These are phyloP conservation scores for Remersonia thermophila DNA, from an alignment of 2,329 filamentous ascomycete species.

Conservation along the genomic window DNA sequence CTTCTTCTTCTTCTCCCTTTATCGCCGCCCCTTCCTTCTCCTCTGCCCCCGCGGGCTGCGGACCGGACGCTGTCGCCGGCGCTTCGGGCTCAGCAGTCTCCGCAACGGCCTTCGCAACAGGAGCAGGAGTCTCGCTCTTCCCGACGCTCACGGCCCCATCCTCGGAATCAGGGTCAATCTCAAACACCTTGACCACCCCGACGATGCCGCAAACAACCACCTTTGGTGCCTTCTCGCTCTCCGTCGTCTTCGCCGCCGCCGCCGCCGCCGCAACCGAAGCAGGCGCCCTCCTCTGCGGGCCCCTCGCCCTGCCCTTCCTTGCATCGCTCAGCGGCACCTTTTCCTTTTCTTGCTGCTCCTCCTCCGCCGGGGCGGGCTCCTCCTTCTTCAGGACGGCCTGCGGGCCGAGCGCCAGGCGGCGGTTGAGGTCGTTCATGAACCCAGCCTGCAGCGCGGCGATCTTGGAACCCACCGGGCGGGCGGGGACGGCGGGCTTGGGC, in stretches of 20 bases:
- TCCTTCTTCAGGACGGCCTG: slow-evolving; percentile 64
- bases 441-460: slow-evolving; percentile 83
- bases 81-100: slow-evolving; percentile 3
- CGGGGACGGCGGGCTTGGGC: slow-evolving; percentile 77
- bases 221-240: slow-evolving; percentile 19
- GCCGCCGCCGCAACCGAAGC: slow-evolving; percentile 18
- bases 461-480: slow-evolving; percentile 67
- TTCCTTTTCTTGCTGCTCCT: slow-evolving; percentile 46
- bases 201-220: slow-evolving; percentile 35
- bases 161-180: slow-evolving; percentile 38
- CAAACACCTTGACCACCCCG: slow-evolving; percentile 36
- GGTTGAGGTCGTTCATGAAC: slow-evolving; percentile 89
- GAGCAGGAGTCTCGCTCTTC: slow-evolving; percentile 13
- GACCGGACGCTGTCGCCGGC: too few relatives aligned
- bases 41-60: too few relatives aligned
- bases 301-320: slow-evolving; percentile 78
- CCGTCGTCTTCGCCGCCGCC: not conserved
- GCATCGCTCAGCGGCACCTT: slow-evolving; percentile 78
- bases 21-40: too few relatives aligned
- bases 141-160: slow-evolving; percentile 32
- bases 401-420: slow-evolving; percentile 76
- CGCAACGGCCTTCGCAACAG: slow-evolving; percentile 2
- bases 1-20: too few relatives aligned
- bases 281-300: slow-evolving; percentile 51
- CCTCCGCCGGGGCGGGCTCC: slow-evolving; percentile 41